Evolutionary conservation across 768 basidiomycete species (phyloP).

Genomic region (Trametes coccinea): DNA sequence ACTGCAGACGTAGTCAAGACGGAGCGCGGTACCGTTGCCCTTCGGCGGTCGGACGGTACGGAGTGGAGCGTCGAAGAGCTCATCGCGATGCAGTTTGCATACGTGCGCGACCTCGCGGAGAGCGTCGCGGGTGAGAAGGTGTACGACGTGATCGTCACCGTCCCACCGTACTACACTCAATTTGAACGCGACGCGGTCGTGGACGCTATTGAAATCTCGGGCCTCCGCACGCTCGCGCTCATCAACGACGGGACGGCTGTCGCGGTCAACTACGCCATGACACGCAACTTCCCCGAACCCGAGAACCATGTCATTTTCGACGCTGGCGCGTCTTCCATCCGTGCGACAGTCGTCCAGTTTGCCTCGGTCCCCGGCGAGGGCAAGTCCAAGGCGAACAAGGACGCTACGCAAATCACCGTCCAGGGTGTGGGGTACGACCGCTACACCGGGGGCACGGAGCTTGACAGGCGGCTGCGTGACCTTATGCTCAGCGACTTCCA

Average conservation of each 20-base stretch:
- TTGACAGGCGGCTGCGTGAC: slow-evolving; percentile 82
- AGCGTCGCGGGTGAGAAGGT: slow-evolving; percentile 72
- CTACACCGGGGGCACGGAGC: slow-evolving; percentile 73
- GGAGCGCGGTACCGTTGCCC: slow-evolving; percentile 56
- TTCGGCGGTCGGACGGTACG: slow-evolving; percentile 61
- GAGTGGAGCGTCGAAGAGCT: slow-evolving; percentile 89
- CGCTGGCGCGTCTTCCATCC: slow-evolving; percentile 82
- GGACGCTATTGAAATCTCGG: slow-evolving; percentile 91
- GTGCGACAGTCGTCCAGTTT: slow-evolving; percentile 78
- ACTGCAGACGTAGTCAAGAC: slow-evolving; percentile 43
- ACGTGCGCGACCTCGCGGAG: slow-evolving; percentile 88
- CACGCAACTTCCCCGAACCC: slow-evolving; percentile 74
- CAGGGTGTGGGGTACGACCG: slow-evolving; percentile 84
- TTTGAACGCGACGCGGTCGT: slow-evolving; percentile 89
- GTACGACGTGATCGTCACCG: slow-evolving; percentile 82
- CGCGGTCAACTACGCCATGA: slow-evolving; percentile 99
- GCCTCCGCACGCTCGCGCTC: slow-evolving; percentile 77
- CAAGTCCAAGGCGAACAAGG: slow-evolving; percentile 46
- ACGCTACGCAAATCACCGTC: slow-evolving; percentile 72
- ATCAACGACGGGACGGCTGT: slow-evolving; percentile 93
- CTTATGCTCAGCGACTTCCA: slow-evolving; percentile 78
- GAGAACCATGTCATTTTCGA: slow-evolving; percentile 94
- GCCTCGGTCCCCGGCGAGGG: slow-evolving; percentile 45
- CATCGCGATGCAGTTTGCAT: slow-evolving; percentile 90
- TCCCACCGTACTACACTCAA: slow-evolving; percentile 88